Conservation (phyloP, 208 protist genomes). For the Acanthamoeba sp. region DNA sequence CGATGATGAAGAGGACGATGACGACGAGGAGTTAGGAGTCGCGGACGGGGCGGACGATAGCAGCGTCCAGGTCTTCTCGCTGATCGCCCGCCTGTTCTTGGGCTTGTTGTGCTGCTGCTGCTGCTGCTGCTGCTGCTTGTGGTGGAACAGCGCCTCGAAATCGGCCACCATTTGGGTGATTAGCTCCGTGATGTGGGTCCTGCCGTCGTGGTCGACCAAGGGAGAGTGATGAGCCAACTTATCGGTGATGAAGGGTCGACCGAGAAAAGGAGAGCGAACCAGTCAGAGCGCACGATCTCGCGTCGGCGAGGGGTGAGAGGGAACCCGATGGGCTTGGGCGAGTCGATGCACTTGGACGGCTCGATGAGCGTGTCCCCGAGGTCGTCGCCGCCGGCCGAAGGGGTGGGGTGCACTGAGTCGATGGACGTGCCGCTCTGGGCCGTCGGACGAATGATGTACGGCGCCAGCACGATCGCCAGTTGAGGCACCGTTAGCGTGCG, state of each 20-base stretch:
- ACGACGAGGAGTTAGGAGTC: background rate
- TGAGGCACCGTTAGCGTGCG: background rate
- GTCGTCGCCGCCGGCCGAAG: background rate
- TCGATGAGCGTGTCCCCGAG: background rate
- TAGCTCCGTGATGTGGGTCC: conserved; percentile 40
- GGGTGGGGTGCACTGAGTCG: too few relatives aligned
- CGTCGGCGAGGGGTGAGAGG: conserved; percentile 28
- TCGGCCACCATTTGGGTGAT: conserved; percentile 17
- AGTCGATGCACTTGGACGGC: conserved; percentile 61
- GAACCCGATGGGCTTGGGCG: conserved; percentile 58
- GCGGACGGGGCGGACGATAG: background rate
- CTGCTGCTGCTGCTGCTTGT: background rate
- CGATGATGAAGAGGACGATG: background rate
- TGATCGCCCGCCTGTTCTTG: background rate
- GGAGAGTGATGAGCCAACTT: too few relatives aligned
- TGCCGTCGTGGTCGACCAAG: too few relatives aligned
- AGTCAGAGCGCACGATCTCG: conserved; percentile 33
- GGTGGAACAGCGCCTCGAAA: conserved; percentile 4
- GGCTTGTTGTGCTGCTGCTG: background rate
- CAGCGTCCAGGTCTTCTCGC: conserved; percentile 1
- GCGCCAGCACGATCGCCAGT: conserved; percentile 44
- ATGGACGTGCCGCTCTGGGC: background rate
- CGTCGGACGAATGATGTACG: conserved; percentile 33
- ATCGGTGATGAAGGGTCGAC: background rate
- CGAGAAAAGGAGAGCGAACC: background rate